Evolutionary conservation across 2,329 filamentous ascomycete species (phyloP).

Genomic region (Penicillium sp.): DNA sequence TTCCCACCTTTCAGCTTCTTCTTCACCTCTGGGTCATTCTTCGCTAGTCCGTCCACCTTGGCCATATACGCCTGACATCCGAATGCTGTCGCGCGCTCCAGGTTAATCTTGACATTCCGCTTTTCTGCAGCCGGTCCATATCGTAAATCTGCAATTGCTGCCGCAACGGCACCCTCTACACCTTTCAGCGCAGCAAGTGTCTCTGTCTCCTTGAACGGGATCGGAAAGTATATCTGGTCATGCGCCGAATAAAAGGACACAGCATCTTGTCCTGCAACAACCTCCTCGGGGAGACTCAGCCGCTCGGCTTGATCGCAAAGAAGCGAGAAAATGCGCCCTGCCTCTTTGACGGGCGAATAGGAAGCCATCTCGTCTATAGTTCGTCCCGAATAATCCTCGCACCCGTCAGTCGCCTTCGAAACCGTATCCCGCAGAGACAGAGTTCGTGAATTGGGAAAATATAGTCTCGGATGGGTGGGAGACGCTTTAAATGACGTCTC

Average conservation of each 20-base stretch:
- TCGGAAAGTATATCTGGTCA: slow-evolving; percentile 46
- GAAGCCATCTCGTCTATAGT: slow-evolving; percentile 10
- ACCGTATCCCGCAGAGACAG: background rate
- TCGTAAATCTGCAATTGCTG: slow-evolving; percentile 62
- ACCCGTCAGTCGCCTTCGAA: background rate
- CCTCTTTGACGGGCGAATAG: slow-evolving; percentile 43
- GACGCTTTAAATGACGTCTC: slow-evolving; percentile 14
- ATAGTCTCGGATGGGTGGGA: slow-evolving; percentile 1
- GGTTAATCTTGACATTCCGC: slow-evolving; percentile 40
- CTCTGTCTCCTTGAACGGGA: slow-evolving; percentile 59
- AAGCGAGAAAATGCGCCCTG: slow-evolving; percentile 42
- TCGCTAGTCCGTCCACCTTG: slow-evolving; percentile 45
- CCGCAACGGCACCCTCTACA: slow-evolving; percentile 64
- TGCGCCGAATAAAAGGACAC: slow-evolving; percentile 44
- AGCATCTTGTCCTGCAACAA: slow-evolving; percentile 36
- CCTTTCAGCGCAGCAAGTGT: slow-evolving; percentile 62
- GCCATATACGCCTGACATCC: slow-evolving; percentile 49
- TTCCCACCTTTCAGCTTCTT: slow-evolving; percentile 44
- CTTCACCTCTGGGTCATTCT: slow-evolving; percentile 43
- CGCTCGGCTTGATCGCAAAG: slow-evolving; percentile 42
- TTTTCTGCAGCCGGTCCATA: slow-evolving; percentile 49
- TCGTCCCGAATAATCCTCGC: background rate
- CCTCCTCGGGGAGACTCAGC: slow-evolving; percentile 38
- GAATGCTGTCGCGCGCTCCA: slow-evolving; percentile 47
- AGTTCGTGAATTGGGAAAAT: background rate